Percentiles rank a stretch among this genome's conserved stretches.
Conservation (phyloP, 768 basidiomycete genomes). For the Kwoniella pini region DNA sequence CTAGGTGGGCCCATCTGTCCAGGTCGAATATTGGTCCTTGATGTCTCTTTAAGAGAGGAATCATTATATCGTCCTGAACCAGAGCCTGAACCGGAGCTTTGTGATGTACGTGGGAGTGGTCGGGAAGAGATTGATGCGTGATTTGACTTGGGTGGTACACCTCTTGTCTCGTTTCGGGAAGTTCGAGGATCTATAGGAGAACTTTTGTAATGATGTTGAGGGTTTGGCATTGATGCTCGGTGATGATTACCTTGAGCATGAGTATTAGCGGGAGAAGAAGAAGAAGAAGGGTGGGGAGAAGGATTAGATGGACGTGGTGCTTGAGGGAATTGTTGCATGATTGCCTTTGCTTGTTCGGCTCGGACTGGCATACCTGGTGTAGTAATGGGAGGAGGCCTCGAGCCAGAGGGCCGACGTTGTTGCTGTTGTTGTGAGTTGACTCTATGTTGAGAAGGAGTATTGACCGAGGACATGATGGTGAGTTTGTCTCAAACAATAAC, state of each 20-base stretch:
- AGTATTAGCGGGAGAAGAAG: background rate
- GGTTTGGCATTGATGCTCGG: slow-evolving; percentile 22
- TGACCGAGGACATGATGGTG: background rate
- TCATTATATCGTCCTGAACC: background rate
- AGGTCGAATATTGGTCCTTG: slow-evolving; percentile 13
- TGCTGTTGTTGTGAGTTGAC: slow-evolving; percentile 2
- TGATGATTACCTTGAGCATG: slow-evolving; percentile 2
- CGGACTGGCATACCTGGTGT: slow-evolving; percentile 27
- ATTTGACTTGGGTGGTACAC: slow-evolving; percentile 3
- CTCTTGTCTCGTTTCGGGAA: background rate
- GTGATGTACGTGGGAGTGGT: slow-evolving; percentile 11
- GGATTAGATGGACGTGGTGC: slow-evolving; percentile 3
- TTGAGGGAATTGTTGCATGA: slow-evolving; percentile 8
- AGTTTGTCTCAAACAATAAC: background rate
- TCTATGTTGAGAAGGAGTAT: background rate
- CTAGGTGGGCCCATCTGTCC: slow-evolving; percentile 21
- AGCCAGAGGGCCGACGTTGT: slow-evolving; percentile 4
- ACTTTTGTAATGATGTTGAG: background rate
- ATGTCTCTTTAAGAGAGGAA: slow-evolving; percentile 15
- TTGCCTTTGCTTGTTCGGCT: slow-evolving; percentile 13
- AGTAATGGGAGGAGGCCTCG: slow-evolving; percentile 15
- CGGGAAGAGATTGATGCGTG: slow-evolving; percentile 14
- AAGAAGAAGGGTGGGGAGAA: slow-evolving; percentile 4
- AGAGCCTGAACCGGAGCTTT: background rate
- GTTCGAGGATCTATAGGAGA: background rate